Percentiles rank a stretch among this genome's conserved stretches.
phyloP scores from a whole-genome alignment of 2,329 filamentous ascomycete species.

The Aspergillus sp. region DNA sequence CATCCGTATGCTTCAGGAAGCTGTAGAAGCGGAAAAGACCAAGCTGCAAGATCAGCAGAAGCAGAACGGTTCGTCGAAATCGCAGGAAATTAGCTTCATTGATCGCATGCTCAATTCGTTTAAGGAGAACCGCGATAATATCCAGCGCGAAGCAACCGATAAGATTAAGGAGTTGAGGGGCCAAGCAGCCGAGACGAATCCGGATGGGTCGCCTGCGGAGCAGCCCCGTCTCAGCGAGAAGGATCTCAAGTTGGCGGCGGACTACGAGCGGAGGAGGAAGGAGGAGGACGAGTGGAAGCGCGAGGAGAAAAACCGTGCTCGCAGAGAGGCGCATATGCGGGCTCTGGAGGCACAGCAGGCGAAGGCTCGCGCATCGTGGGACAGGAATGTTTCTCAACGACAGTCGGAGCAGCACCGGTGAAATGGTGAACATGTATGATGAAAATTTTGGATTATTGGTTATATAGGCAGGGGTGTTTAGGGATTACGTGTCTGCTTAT shows the following conservation, averaged over 20 bases:
- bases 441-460: not conserved
- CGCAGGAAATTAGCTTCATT: constrained; percentile 5
- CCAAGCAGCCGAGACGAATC: constrained; percentile 13
- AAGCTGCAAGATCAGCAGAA: not conserved
- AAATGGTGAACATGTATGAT: not conserved
- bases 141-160: constrained; percentile 12
- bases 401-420: not conserved
- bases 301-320: constrained; percentile 29
- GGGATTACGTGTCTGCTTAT: not conserved
- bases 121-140: constrained; percentile 12
- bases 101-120: constrained; percentile 22
- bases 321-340: constrained; percentile 19
- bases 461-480: not conserved
- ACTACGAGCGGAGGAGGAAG: constrained; percentile 23
- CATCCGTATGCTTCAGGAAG: not conserved
- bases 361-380: constrained; percentile 14
- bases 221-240: constrained; percentile 21
- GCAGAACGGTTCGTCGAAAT: not conserved
- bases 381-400: not conserved
- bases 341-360: constrained; percentile 16
- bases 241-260: constrained; percentile 21
- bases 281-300: constrained; percentile 23
- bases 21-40: not conserved
- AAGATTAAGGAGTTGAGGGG: constrained; percentile 11
- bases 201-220: constrained; percentile 10